Conservation (phyloP, 371 early-diverging fungal species). For the Nosema muscidifuracis region DNA sequence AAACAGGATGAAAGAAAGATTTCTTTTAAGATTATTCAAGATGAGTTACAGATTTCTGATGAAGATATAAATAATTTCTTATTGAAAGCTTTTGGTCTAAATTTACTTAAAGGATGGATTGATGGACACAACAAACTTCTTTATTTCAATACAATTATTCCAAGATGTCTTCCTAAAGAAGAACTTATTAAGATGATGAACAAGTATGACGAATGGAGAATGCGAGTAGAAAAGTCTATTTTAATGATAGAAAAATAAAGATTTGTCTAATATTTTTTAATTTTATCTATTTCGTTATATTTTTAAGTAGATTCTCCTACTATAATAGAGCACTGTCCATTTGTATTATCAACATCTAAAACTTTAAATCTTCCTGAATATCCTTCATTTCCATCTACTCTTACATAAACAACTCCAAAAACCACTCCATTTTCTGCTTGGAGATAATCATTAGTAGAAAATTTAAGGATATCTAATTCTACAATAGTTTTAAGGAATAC, state of each 20-base stretch:
- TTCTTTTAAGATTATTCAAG: conserved; percentile 11
- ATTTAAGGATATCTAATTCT: neutral
- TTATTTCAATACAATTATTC: conserved; percentile 40
- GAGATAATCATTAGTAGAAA: neutral
- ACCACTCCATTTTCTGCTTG: neutral
- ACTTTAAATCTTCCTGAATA: conserved; percentile 17
- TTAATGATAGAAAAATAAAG: conserved; percentile 23
- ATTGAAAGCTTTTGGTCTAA: conserved; percentile 34
- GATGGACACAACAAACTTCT: conserved; percentile 32
- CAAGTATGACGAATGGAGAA: conserved; percentile 29
- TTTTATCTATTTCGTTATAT: too few species aligned
- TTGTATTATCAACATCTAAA: neutral
- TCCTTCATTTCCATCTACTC: neutral
- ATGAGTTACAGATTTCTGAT: conserved; percentile 4
- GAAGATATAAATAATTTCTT: conserved; percentile 22
- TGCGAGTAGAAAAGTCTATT: conserved; percentile 22
- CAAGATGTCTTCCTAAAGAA: conserved; percentile 18
- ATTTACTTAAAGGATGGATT: conserved; percentile 45
- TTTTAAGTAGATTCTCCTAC: too few species aligned
- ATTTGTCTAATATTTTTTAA: too few species aligned
- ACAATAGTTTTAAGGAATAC: conserved; percentile 5
- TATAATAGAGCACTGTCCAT: neutral
- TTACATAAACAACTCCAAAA: conserved; percentile 2
- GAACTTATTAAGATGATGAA: conserved; percentile 35
- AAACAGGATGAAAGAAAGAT: conserved; percentile 4